Evolutionary conservation across 2,329 filamentous ascomycete species (phyloP).

Genomic region (Fusarium mundagurra): DNA sequence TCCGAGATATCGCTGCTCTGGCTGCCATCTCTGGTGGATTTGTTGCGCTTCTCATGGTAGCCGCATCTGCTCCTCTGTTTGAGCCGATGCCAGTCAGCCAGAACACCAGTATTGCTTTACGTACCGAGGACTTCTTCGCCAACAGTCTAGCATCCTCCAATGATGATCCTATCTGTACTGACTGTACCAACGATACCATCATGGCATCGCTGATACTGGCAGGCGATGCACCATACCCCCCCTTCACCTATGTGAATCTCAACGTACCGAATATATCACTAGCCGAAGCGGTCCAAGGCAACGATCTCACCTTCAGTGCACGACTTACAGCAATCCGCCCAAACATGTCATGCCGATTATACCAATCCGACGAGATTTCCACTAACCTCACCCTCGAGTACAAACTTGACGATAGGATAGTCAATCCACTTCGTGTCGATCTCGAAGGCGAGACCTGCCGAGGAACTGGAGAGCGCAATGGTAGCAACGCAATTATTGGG

Average conservation of each 20-base stretch:
- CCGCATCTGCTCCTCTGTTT: conserved; percentile 48
- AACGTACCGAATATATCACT: conserved; percentile 41
- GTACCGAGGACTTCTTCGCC: conserved; percentile 45
- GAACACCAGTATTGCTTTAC: conserved; percentile 37
- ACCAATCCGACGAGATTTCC: conserved; percentile 31
- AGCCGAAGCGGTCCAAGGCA: conserved; percentile 11
- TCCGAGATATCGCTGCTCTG: conserved; percentile 42
- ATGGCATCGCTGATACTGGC: conserved; percentile 49
- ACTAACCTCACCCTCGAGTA: conserved; percentile 40
- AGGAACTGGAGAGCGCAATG: neutral
- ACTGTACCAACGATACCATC: conserved; percentile 44
- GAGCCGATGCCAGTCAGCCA: conserved; percentile 42
- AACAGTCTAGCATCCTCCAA: conserved; percentile 39
- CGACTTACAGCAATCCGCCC: conserved; percentile 47
- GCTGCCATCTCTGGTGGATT: conserved; percentile 42
- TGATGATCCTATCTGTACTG: conserved; percentile 35
- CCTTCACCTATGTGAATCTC: conserved; percentile 49
- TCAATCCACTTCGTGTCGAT: conserved; percentile 38
- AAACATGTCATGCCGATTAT: conserved; percentile 42
- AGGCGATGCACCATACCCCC: conserved; percentile 48
- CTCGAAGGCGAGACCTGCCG: conserved; percentile 36
- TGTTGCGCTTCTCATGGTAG: conserved; percentile 45
- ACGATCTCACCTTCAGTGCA: conserved; percentile 35
- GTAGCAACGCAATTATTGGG: conserved; percentile 33
- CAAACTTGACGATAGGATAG: conserved; percentile 17